Evolutionary conservation across 768 basidiomycete genomes (phyloP).

Genomic region (Agaricus blazei): DNA sequence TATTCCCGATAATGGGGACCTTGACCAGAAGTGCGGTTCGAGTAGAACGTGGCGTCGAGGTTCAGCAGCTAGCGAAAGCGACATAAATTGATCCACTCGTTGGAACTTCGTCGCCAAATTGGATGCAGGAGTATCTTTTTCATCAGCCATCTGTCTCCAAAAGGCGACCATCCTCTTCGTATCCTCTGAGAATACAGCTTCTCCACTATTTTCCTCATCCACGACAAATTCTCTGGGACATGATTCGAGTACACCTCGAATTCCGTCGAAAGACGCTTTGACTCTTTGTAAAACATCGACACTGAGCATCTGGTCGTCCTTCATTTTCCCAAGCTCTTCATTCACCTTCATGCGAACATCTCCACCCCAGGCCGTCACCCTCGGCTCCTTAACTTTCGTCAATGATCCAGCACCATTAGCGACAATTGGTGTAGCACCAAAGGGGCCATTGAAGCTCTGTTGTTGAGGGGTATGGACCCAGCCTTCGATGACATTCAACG

Average conservation of each 20-base stretch:
- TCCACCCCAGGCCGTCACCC: slow-evolving; percentile 67
- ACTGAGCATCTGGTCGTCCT: slow-evolving; percentile 38
- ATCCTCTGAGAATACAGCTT: slow-evolving; percentile 30
- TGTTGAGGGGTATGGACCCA: slow-evolving; percentile 49
- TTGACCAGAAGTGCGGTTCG: slow-evolving; percentile 73
- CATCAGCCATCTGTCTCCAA: slow-evolving; percentile 49
- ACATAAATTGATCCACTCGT: slow-evolving; percentile 76
- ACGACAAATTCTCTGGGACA: slow-evolving; percentile 40
- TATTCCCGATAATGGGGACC: slow-evolving; percentile 21
- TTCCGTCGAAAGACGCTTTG: slow-evolving; percentile 44
- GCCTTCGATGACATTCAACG: slow-evolving; percentile 52
- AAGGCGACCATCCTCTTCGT: slow-evolving; percentile 44
- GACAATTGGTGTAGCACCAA: background rate
- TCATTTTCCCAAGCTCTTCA: slow-evolving; percentile 41
- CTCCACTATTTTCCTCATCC: slow-evolving; percentile 25
- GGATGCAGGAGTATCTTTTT: slow-evolving; percentile 29
- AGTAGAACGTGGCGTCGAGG: slow-evolving; percentile 70
- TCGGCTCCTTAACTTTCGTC: slow-evolving; percentile 35
- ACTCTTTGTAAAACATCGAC: slow-evolving; percentile 36
- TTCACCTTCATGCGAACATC: slow-evolving; percentile 43
- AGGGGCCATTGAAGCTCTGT: background rate
- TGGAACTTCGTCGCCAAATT: slow-evolving; percentile 53
- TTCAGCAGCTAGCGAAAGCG: slow-evolving; percentile 70
- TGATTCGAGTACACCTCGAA: slow-evolving; percentile 44
- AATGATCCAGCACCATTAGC: slow-evolving; percentile 22